Conservation (phyloP, 2,329 filamentous ascomycete genomes). For the Ophiostoma tasmaniense region DNA sequence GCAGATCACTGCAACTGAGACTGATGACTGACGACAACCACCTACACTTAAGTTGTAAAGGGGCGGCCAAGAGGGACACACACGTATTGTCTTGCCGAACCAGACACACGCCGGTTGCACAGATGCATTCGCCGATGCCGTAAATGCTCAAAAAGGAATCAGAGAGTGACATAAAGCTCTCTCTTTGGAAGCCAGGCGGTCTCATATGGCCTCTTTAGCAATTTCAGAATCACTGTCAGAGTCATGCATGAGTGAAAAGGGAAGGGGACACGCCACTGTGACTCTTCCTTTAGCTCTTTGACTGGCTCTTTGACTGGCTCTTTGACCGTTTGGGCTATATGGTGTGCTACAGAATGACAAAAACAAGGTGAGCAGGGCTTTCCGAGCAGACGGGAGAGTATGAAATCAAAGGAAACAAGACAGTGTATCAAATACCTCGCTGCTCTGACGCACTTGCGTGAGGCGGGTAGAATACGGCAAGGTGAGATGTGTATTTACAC, state of each 20-base stretch:
- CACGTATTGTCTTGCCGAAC: constrained; percentile 15
- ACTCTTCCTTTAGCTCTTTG: not conserved
- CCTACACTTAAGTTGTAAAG: too few relatives aligned
- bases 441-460: not conserved
- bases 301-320: not conserved
- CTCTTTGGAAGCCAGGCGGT: constrained; percentile 3
- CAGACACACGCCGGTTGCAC: constrained; percentile 15
- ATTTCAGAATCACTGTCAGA: not conserved
- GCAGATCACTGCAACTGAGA: not conserved
- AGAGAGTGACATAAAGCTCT: not conserved
- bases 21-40: not conserved
- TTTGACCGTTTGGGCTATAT: not conserved
- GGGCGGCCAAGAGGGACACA: not conserved
- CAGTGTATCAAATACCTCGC: not conserved
- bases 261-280: not conserved
- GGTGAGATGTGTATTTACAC: not conserved
- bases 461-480: not conserved
- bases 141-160: not conserved
- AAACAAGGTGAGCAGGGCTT: not conserved
- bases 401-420: not conserved
- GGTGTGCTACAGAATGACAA: not conserved
- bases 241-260: not conserved
- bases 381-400: not conserved
- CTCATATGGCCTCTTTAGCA: not conserved
- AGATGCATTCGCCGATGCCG: constrained; percentile 16